Conservation (phyloP, 345 rosid genomes). For the Camelina laxa region DNA sequence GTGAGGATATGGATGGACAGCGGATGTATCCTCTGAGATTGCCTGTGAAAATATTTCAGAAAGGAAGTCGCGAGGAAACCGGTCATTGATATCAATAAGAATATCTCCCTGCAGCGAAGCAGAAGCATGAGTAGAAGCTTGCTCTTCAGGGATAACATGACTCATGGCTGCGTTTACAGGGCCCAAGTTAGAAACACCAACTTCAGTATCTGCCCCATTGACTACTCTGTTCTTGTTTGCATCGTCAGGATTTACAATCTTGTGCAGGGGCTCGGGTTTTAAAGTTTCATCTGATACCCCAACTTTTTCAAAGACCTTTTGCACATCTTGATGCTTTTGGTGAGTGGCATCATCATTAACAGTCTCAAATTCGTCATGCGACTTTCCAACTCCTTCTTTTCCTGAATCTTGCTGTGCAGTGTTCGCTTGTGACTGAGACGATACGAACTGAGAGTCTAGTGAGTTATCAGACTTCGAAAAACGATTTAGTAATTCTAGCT, state of each 20-base stretch:
- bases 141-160: constrained; percentile 47
- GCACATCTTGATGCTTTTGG: constrained; percentile 52
- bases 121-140: constrained; percentile 44
- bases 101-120: constrained; percentile 58
- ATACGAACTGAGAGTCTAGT: constrained; percentile 66
- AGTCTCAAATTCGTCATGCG: constrained; percentile 44
- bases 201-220: constrained; percentile 46
- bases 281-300: constrained; percentile 48
- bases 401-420: constrained; percentile 49
- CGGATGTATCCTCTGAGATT: constrained; percentile 57
- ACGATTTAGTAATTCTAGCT: constrained; percentile 64
- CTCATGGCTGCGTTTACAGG: constrained; percentile 40
- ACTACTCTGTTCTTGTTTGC: constrained; percentile 44
- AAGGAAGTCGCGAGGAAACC: constrained; percentile 82
- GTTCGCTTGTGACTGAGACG: constrained; percentile 57
- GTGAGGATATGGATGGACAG: constrained; percentile 44
- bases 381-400: constrained; percentile 53
- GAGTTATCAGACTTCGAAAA: constrained; percentile 78
- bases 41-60: constrained; percentile 75
- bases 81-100: constrained; percentile 79
- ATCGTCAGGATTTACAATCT: constrained; percentile 42
- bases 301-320: constrained; percentile 50
- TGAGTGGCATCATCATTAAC: constrained; percentile 50
- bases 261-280: constrained; percentile 46
- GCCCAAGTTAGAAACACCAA: constrained; percentile 40